phyloP scores from a whole-genome alignment of 768 basidiomycete genomes.

The Suillus subaureus region DNA sequence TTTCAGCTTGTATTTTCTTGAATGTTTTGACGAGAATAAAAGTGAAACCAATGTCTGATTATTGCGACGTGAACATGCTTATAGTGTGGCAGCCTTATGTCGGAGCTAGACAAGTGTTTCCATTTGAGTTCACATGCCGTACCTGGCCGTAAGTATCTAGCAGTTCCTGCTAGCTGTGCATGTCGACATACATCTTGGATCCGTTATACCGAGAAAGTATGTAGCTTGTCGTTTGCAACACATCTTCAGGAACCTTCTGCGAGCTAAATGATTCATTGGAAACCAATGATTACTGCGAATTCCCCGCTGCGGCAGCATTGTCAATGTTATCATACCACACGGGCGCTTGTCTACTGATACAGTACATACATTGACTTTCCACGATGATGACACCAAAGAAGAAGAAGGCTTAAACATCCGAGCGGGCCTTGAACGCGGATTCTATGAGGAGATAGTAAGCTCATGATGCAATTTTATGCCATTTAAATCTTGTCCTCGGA shows the following conservation, averaged over 20 bases:
- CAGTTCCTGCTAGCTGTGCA: neutral
- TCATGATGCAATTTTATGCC: neutral
- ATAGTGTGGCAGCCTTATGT: neutral
- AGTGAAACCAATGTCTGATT: neutral
- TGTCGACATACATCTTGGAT: neutral
- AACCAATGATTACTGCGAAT: neutral
- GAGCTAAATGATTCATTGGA: neutral
- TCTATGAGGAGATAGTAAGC: neutral
- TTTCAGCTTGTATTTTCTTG: neutral
- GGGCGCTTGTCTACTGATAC: neutral
- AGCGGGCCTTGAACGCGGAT: neutral
- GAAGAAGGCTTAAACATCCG: neutral
- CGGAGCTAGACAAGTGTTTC: constrained; percentile 1
- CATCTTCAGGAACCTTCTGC: neutral
- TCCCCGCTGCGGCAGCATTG: neutral
- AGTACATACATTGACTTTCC: constrained; percentile 1
- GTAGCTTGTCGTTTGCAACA: neutral
- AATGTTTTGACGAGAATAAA: neutral
- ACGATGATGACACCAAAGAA: constrained; percentile 1
- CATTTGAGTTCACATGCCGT: neutral
- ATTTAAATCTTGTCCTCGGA: neutral
- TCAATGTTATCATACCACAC: neutral
- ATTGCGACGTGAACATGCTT: neutral
- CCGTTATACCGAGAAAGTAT: neutral
- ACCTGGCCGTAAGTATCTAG: neutral